Conservation (phyloP, 2,329 filamentous ascomycete genomes). For the Lithohypha guttulata region DNA sequence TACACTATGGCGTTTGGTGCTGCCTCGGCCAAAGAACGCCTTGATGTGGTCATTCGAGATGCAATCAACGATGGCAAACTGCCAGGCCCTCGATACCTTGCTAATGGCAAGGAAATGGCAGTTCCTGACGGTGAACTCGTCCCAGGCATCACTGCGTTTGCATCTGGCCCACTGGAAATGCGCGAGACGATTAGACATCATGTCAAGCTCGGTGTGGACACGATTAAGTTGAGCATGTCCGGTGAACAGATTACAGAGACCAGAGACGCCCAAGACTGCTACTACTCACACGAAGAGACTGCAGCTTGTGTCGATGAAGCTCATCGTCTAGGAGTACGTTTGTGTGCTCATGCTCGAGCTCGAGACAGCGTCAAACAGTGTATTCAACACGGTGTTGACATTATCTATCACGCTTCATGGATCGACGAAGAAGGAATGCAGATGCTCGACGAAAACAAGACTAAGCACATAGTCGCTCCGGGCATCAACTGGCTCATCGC, state of each 20-base stretch:
- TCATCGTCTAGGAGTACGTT: conserved; percentile 25
- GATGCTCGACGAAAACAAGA: conserved; percentile 29
- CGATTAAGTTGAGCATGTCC: conserved; percentile 38
- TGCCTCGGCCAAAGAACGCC: conserved; percentile 36
- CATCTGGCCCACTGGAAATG: conserved; percentile 34
- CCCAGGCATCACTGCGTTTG: conserved; percentile 33
- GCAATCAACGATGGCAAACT: conserved; percentile 40
- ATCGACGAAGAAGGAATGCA: conserved; percentile 32
- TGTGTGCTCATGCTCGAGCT: conserved; percentile 38
- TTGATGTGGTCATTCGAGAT: conserved; percentile 39
- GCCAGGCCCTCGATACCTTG: conserved; percentile 38
- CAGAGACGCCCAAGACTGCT: conserved; percentile 35
- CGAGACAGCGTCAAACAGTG: conserved; percentile 37
- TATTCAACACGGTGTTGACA: conserved; percentile 35
- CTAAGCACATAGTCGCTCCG: conserved; percentile 33
- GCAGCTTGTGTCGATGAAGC: conserved; percentile 40
- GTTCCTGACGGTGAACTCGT: conserved; percentile 36
- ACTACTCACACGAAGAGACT: conserved; percentile 38
- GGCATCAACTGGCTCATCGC: conserved; percentile 36
- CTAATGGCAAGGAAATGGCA: conserved; percentile 42
- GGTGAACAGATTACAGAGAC: conserved; percentile 27
- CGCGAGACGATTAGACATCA: conserved; percentile 30
- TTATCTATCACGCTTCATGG: conserved; percentile 39
- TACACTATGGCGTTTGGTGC: conserved; percentile 43
- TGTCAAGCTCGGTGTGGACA: conserved; percentile 31